A percentile compares a stretch with the other conserved stretches of the same genome.
phyloP scores from a whole-genome alignment of 352 stramenopile species.

The Phytophthora pluvialis region DNA sequence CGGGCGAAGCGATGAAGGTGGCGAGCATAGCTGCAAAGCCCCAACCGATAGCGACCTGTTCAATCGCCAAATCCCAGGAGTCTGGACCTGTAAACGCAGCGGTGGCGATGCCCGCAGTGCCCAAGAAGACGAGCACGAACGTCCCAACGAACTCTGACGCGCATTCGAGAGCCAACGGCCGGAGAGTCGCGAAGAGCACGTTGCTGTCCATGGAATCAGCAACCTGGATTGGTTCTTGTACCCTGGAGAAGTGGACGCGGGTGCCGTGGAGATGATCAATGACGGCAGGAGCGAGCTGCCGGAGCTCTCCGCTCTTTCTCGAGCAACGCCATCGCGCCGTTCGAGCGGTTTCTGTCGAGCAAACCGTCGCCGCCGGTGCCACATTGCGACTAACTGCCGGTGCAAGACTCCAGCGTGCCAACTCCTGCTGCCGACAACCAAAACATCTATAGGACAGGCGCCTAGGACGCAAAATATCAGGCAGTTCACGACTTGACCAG shows the following conservation, averaged over 20 bases:
- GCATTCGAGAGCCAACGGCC: slow-evolving; percentile 40
- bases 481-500: slow-evolving; percentile 1
- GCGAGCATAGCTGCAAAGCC: slow-evolving; percentile 55
- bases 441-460: slow-evolving; percentile 27
- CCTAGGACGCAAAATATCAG: slow-evolving; percentile 21
- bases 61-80: slow-evolving; percentile 13
- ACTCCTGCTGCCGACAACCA: neutral
- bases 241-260: slow-evolving; percentile 20
- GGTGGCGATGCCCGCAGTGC: slow-evolving; percentile 33
- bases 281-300: neutral
- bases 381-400: slow-evolving; percentile 23
- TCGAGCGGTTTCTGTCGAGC: slow-evolving; percentile 21
- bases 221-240: neutral
- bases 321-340: slow-evolving; percentile 15
- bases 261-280: slow-evolving; percentile 22
- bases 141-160: slow-evolving; percentile 48
- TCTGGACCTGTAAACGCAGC: slow-evolving; percentile 22
- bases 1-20: slow-evolving; percentile 51
- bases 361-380: slow-evolving; percentile 25
- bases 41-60: slow-evolving; percentile 37
- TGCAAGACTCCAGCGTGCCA: neutral
- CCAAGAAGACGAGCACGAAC: slow-evolving; percentile 50
- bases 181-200: slow-evolving; percentile 25
- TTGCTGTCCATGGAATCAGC: slow-evolving; percentile 15
- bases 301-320: slow-evolving; percentile 15